Base-by-base conservation (phyloP, 2,329 filamentous ascomycete species). In the Nigrograna mackinnonii region DNA sequence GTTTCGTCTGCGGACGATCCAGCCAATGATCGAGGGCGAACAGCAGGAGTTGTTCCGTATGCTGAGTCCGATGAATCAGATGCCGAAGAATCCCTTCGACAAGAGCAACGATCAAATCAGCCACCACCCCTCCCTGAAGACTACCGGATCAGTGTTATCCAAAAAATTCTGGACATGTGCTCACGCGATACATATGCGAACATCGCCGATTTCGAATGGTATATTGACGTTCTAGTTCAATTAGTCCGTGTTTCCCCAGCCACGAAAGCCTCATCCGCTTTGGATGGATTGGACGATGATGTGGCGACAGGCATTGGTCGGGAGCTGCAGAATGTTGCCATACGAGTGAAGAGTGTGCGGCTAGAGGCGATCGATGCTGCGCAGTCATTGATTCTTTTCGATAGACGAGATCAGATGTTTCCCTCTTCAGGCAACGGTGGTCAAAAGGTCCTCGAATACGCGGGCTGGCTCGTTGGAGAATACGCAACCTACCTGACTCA, bases 141-240 rank as follows among this genome's bases (percentile, higher is more conserved):
- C 51, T 99, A 97, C 67, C 85, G 85, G 38, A 75, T 85, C 26
- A 89, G 89, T 56, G 89, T 96, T 16, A 89, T 97, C 39, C 79
- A 80, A 43, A 82, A 88, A 45, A 90, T 97, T 46, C 67, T 97
- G 9, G 83, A 85, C 47, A 95, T 99, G 83, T 97, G 92, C 66
- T 89, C 90, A 6, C 84, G 85, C 51, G 87, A 91, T 52, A 96
- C 91, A 47, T 99, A 97, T 66, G 80, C 81, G 28, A 89, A 91
- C 60, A 77, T 99, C 35, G 74, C 79, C 39, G 92, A 99, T 64
- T 99, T 99, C 66, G 92, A 96, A 54, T 99, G 94, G 94, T 97
- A 97, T 66, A 87, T 97, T 52, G 89, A 94, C 53, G 83, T 96
- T 20, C 74, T 99, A 21, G 86, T 89, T 4, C 90, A 96, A 62